These are phyloP conservation scores for Dothideomycetes sp. DNA, from an alignment of 2,329 filamentous ascomycete genomes.

Conservation along the genomic window DNA sequence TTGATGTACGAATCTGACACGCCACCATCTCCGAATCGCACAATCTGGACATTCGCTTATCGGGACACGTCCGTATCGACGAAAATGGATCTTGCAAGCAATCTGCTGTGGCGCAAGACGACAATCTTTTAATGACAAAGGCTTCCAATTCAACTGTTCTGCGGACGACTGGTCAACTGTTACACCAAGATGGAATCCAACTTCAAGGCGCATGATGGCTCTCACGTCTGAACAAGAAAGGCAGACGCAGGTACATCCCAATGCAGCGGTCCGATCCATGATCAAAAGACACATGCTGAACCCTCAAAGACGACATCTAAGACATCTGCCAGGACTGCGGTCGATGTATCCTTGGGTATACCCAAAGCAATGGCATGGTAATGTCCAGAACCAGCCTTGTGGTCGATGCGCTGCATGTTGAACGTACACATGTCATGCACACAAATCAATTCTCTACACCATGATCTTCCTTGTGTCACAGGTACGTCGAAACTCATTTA, in stretches of 20 bases:
- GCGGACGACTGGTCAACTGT: slow-evolving; percentile 5
- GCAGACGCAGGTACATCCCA: slow-evolving; percentile 3
- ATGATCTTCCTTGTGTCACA: background rate
- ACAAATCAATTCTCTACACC: background rate
- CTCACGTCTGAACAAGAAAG: too few species aligned
- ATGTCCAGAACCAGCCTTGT: background rate
- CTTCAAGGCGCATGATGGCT: background rate
- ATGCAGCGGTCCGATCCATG: background rate
- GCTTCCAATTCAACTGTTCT: background rate
- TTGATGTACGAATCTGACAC: too few species aligned
- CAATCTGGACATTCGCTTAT: background rate
- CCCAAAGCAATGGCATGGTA: background rate
- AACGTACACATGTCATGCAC: background rate
- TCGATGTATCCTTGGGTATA: slow-evolving; percentile 7
- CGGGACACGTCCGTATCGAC: background rate
- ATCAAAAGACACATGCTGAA: background rate
- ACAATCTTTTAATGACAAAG: background rate
- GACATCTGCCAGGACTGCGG: slow-evolving; percentile 2
- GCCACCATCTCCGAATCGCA: background rate
- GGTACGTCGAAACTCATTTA: background rate
- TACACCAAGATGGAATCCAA: background rate
- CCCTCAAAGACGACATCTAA: background rate
- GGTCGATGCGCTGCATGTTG: slow-evolving; percentile 2
- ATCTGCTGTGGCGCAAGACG: too few species aligned
- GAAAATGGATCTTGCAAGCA: background rate